Conservation (phyloP, 2,329 filamentous ascomycete genomes). For the Hymenotorrendiella dingleyae region DNA sequence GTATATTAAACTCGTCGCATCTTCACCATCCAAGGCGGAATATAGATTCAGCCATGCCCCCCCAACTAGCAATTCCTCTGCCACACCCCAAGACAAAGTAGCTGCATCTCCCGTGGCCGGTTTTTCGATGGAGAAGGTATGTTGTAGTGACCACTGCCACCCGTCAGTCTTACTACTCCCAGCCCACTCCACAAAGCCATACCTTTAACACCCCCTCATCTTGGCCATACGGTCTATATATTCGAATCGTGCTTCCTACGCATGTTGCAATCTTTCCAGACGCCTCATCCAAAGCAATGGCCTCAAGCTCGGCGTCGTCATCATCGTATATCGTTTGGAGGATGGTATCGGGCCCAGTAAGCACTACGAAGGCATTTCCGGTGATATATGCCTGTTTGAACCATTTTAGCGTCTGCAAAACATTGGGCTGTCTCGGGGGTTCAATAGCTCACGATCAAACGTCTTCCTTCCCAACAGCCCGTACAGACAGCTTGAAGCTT, state of each 20-base stretch:
- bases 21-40: constrained; percentile 34
- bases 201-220: constrained; percentile 72
- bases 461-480: constrained; percentile 65
- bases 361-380: constrained; percentile 79
- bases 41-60: constrained; percentile 67
- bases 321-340: constrained; percentile 90
- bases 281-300: constrained; percentile 73
- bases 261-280: constrained; percentile 82
- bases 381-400: constrained; percentile 72
- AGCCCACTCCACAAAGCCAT: constrained; percentile 22
- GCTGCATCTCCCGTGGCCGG: constrained; percentile 36
- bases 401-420: background rate
- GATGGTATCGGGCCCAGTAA: constrained; percentile 66
- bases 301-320: constrained; percentile 56
- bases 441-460: constrained; percentile 58
- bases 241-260: constrained; percentile 58
- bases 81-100: constrained; percentile 79
- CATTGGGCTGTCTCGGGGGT: background rate
- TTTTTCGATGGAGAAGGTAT: constrained; percentile 46
- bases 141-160: constrained; percentile 62
- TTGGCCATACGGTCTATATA: constrained; percentile 71
- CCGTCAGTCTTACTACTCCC: constrained; percentile 12
- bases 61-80: constrained; percentile 78
- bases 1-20: constrained; percentile 59
- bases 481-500: constrained; percentile 73